Conservation (phyloP, 306 rosid genomes). For the Begonia loranthoides region DNA sequence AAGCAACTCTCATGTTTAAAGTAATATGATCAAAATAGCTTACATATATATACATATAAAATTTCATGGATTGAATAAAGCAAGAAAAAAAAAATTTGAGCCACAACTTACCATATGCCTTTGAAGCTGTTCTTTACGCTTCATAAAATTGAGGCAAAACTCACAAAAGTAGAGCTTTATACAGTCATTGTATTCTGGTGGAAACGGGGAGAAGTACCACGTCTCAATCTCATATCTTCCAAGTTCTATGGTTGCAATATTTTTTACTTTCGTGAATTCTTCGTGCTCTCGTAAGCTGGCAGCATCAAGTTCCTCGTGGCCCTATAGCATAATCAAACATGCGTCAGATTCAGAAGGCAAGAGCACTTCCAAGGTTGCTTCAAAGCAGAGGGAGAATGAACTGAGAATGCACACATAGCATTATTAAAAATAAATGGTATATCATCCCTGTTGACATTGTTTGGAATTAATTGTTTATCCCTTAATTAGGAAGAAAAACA, state of each 20-base stretch:
- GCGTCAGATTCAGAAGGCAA: not conserved
- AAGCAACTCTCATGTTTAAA: no score
- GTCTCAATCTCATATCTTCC: constrained; percentile 99
- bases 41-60: no score
- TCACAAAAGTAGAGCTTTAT: constrained; percentile 86
- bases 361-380: not conserved
- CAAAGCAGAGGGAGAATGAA: constrained; percentile 2
- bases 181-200: constrained; percentile 92
- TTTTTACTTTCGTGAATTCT: constrained; percentile 95
- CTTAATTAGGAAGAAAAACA: no score
- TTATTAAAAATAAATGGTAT: no score
- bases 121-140: constrained; percentile 98
- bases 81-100: constrained; percentile 10
- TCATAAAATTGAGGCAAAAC: constrained; percentile 99
- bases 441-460: no score
- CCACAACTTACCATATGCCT: constrained; percentile 94
- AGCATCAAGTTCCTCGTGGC: constrained; percentile 99
- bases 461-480: no score
- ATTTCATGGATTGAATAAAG: no score
- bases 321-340: constrained; percentile 30
- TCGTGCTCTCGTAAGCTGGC: constrained; percentile 99
- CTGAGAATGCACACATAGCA: not conserved
- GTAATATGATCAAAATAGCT: no score
- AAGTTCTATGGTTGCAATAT: constrained; percentile 94
- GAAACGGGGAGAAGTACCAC: constrained; percentile 98